Evolutionary conservation across 106 monocot species (phyloP), one percentile per base, ranked within the genome.

Genomic region (Chionographis japonica): DNA sequence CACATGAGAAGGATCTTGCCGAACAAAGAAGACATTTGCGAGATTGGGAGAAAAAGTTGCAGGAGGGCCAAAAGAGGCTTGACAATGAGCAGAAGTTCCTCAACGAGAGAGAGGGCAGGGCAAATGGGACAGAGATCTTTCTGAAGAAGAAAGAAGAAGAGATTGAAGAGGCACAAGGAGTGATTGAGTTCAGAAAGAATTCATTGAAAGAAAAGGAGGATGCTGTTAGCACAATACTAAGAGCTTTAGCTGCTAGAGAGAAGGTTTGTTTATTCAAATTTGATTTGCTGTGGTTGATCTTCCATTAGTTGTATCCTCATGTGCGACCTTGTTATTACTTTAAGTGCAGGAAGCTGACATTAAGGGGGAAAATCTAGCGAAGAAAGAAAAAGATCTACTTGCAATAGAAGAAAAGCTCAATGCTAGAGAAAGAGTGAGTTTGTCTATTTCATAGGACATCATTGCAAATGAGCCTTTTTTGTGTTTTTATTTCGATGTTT

Each of bases 171-270:
- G 39, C 57, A 38, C 65, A 66, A 27, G 60, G 77, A 41, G 12
- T 18, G 11, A 13, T 80, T 10, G 80, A 85, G 43, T 39, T 53
- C 17, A 19, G 36, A 14, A 66, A 57, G 40, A 17, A 14, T 56
- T 80, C 74, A 53, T 15, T 80, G 51, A 77, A 71, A 73, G 77
- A 74, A 54, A 80, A 80, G 67, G 85, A 85, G 56, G 70, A 71
- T 4, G 71, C 75, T 36, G 68, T 81, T 40, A 53, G 39, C 11
- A 16, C 37, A 50, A 81, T 71, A 57, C 55, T 85, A 17, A 68
- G 43, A 35, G 74, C 66, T 27, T 65, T 81, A 52, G 50, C 54
- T 59, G 16, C 65, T 27, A 78, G 68, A 72, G 85, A 81, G 65
- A 71, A 81, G 78, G 85, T 85, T 62, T 4, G 2, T 14, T 53